These are phyloP conservation scores for Monosporascus sp. DNA, from an alignment of 2,329 filamentous ascomycete species.

Conservation along the genomic window DNA sequence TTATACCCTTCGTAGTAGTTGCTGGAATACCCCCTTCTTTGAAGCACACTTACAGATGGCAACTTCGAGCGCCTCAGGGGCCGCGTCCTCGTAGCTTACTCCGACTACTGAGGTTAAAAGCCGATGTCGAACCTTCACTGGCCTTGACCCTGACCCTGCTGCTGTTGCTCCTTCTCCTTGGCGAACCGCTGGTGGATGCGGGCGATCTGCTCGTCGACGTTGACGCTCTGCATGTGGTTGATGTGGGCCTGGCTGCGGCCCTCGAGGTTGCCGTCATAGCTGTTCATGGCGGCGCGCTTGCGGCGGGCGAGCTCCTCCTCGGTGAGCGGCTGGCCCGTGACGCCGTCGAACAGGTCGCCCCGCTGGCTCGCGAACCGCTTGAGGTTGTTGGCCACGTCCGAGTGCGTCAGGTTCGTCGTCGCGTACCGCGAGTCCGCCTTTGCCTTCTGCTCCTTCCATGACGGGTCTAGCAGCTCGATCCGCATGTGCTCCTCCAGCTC, in stretches of 20 bases:
- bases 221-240: conserved; percentile 61
- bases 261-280: conserved; percentile 62
- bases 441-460: conserved; percentile 92
- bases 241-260: conserved; percentile 49
- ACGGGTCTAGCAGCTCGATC: conserved; percentile 88
- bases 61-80: too few relatives aligned
- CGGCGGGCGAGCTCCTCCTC: conserved; percentile 70
- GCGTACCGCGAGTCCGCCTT: conserved; percentile 81
- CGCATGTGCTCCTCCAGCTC: conserved; percentile 91
- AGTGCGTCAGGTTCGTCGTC: conserved; percentile 79
- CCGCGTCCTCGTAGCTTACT: too few relatives aligned
- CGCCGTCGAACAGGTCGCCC: conserved; percentile 77
- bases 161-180: conserved; percentile 29
- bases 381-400: conserved; percentile 86
- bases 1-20: too few relatives aligned
- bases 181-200: conserved; percentile 53
- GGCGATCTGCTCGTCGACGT: conserved; percentile 81
- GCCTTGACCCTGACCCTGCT: background rate
- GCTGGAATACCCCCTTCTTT: too few relatives aligned
- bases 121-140: conserved; percentile 2
- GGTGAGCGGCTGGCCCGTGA: conserved; percentile 61
- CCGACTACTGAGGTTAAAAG: background rate
- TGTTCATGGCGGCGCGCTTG: conserved; percentile 66
- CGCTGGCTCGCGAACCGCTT: conserved; percentile 91
- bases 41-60: too few relatives aligned